phyloP scores from a whole-genome alignment of 2,329 filamentous ascomycete genomes.

The Blastomyces silverae region DNA sequence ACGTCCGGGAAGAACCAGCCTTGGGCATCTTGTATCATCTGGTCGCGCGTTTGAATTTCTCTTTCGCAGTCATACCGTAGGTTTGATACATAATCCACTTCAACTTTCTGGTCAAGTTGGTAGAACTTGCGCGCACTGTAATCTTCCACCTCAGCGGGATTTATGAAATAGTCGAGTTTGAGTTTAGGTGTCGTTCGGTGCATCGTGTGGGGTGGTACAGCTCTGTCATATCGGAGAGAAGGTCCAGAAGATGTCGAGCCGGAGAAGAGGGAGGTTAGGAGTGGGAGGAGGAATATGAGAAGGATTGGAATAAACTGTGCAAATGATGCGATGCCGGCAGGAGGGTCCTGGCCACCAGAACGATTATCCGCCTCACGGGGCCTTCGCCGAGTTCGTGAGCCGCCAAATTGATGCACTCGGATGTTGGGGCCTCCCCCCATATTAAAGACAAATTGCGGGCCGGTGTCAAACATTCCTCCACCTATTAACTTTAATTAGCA shows the following conservation, averaged over 20 bases:
- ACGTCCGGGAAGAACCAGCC: slow-evolving; percentile 83
- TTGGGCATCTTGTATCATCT: slow-evolving; percentile 67
- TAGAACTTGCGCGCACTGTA: slow-evolving; percentile 63
- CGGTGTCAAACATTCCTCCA: slow-evolving; percentile 60
- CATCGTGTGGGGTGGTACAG: slow-evolving; percentile 64
- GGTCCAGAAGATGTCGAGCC: slow-evolving; percentile 55
- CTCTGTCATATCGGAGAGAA: slow-evolving; percentile 65
- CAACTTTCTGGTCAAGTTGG: slow-evolving; percentile 70
- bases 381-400: slow-evolving; percentile 65
- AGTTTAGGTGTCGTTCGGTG: slow-evolving; percentile 64
- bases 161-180: slow-evolving; percentile 76
- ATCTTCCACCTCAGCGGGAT: slow-evolving; percentile 67
- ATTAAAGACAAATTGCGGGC: slow-evolving; percentile 91
- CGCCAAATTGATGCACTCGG: slow-evolving; percentile 92
- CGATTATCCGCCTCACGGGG: slow-evolving; percentile 58
- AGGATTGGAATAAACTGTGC: slow-evolving; percentile 80
- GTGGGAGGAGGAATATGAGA: slow-evolving; percentile 77
- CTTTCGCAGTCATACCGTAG: slow-evolving; percentile 66
- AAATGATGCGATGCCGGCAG: slow-evolving; percentile 49
- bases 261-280: slow-evolving; percentile 72
- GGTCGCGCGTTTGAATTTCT: slow-evolving; percentile 60
- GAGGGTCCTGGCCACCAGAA: slow-evolving; percentile 47
- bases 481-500: slow-evolving; percentile 30
- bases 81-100: slow-evolving; percentile 61
- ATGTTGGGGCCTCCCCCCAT: slow-evolving; percentile 85